Conservation (phyloP, 176 grass and related monocot species). For the Puya raimondii region DNA sequence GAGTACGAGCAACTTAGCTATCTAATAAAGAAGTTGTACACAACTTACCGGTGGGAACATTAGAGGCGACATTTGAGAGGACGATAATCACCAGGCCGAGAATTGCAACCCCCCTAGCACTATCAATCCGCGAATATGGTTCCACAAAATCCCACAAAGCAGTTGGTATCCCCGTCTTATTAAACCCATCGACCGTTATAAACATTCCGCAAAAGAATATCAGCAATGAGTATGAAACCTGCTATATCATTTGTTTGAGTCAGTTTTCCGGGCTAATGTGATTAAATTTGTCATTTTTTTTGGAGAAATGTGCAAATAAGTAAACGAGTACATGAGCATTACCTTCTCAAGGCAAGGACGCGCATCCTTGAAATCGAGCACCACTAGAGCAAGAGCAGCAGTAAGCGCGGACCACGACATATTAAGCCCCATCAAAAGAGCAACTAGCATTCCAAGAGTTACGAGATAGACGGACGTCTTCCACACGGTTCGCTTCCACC, state of each 20-base stretch:
- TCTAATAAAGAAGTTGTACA: not conserved
- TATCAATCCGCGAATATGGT: slow-evolving; percentile 60
- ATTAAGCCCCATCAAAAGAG: slow-evolving; percentile 59
- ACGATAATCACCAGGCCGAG: slow-evolving; percentile 53
- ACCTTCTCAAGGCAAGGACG: slow-evolving; percentile 88
- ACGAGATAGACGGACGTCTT: slow-evolving; percentile 63
- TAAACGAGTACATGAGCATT: not conserved
- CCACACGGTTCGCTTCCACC: slow-evolving; percentile 54
- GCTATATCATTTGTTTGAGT: not conserved
- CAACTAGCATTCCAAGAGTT: slow-evolving; percentile 58
- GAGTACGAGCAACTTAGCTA: not conserved
- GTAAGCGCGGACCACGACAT: slow-evolving; percentile 97
- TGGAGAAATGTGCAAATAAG: no score
- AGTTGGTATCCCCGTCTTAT: slow-evolving; percentile 83
- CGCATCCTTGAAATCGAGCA: slow-evolving; percentile 91
- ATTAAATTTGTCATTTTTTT: no score
- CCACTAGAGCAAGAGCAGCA: slow-evolving; percentile 82
- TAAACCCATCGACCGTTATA: slow-evolving; percentile 91
- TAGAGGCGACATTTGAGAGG: slow-evolving; percentile 86
- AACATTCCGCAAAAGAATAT: slow-evolving; percentile 98
- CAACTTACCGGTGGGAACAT: slow-evolving; percentile 63
- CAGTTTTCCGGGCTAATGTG: no score
- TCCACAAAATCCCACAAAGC: slow-evolving; percentile 74
- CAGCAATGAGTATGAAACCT: slow-evolving; percentile 88
- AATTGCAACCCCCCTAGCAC: slow-evolving; percentile 24